Evolutionary conservation across 257 asterid genomes (phyloP).

Genomic region (Solanum chaucha): DNA sequence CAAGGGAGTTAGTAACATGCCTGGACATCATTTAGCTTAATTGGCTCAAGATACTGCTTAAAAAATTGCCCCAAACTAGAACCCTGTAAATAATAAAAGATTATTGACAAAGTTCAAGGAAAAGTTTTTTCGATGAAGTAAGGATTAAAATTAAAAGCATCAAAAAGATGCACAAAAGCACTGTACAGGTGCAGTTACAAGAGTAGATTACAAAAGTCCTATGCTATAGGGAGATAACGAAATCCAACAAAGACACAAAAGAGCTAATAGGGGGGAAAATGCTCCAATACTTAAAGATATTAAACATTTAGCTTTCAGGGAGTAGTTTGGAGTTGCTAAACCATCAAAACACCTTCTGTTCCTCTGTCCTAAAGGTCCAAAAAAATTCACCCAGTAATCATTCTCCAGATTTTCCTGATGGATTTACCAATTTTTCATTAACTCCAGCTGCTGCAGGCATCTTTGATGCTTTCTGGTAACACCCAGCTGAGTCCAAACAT

Average conservation of each 20-base stretch:
- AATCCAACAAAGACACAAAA: not conserved
- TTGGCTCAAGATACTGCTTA: constrained; percentile 87
- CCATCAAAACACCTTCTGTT: not conserved
- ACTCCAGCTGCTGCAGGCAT: not conserved
- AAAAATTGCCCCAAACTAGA: constrained; percentile 98
- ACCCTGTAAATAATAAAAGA: constrained; percentile 36
- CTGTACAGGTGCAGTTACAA: not conserved
- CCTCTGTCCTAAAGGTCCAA: not conserved
- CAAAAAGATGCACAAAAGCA: not conserved
- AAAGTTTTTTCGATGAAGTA: not conserved
- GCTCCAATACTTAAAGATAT: not conserved
- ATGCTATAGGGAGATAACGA: not conserved
- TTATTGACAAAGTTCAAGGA: not conserved
- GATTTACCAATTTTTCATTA: not conserved
- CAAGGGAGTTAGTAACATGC: constrained; percentile 25
- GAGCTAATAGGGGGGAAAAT: not conserved
- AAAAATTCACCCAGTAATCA: not conserved
- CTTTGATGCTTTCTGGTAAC: not conserved
- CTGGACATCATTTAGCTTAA: constrained; percentile 85
- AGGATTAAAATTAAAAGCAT: not conserved
- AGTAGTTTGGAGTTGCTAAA: not conserved
- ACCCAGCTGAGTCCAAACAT: not conserved
- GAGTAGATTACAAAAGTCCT: not conserved
- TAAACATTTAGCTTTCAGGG: not conserved
- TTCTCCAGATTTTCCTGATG: not conserved